Evolutionary conservation across 495 filamentous ascomycete genomes (phyloP).

Genomic region (Cercophora samala): DNA sequence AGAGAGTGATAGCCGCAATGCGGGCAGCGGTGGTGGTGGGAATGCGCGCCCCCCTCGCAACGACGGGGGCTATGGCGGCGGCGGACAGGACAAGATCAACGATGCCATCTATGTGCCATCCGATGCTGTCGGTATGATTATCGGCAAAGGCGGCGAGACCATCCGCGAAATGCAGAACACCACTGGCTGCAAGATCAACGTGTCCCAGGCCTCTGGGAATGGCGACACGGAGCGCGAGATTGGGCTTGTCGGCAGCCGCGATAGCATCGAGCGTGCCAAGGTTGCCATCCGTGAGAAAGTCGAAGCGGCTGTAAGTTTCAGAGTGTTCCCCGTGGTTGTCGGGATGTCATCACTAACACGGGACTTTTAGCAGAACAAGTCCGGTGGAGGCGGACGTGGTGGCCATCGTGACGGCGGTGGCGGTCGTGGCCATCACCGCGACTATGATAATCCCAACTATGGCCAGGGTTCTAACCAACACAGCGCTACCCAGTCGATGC

Average conservation of each 20-base stretch:
- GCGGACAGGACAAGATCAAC: constrained; percentile 61
- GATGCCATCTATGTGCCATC: constrained; percentile 78
- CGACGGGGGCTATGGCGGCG: constrained; percentile 35
- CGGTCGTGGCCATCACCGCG: constrained; percentile 41
- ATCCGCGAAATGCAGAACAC: constrained; percentile 81
- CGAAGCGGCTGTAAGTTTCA: constrained; percentile 65
- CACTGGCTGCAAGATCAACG: constrained; percentile 86
- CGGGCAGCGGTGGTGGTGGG: constrained; percentile 23
- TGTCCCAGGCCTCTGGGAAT: constrained; percentile 66
- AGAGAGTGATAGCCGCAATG: constrained; percentile 72
- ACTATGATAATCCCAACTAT: constrained; percentile 45
- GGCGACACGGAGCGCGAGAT: constrained; percentile 74
- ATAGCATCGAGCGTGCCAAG: constrained; percentile 70
- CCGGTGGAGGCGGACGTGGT: constrained; percentile 44
- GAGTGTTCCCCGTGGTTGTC: not conserved
- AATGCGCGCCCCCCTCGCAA: constrained; percentile 36
- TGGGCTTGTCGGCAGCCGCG: constrained; percentile 67
- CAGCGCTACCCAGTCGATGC: constrained; percentile 25
- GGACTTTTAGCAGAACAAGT: constrained; percentile 40
- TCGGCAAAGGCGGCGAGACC: constrained; percentile 81
- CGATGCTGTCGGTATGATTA: constrained; percentile 87
- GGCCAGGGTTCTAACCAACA: constrained; percentile 31
- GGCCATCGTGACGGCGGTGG: constrained; percentile 39
- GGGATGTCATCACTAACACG: not conserved
- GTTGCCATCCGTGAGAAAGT: constrained; percentile 80